Conservation (phyloP, 805 yeast species). For the Pichia phayaonensis region DNA sequence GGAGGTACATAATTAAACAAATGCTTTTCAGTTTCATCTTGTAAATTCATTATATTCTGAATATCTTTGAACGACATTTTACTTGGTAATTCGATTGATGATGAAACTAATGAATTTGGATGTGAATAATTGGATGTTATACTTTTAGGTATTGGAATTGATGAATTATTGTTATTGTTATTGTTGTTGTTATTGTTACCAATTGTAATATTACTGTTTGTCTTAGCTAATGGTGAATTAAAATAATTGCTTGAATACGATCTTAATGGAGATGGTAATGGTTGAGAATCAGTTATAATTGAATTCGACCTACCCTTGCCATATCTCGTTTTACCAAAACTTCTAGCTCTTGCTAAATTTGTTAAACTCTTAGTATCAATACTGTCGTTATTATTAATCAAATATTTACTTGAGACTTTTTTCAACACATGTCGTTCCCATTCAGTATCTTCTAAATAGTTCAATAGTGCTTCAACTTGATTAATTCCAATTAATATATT, state of each 20-base stretch:
- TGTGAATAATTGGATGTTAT: not conserved
- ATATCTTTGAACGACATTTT: conserved; percentile 23
- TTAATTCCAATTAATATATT: conserved; percentile 50
- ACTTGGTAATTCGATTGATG: conserved; percentile 9
- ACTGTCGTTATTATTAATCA: conserved; percentile 13
- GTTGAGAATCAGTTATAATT: conserved; percentile 84
- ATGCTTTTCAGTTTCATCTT: conserved; percentile 27
- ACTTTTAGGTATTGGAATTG: conserved; percentile 7
- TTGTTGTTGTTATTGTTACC: not conserved
- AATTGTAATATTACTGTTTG: conserved; percentile 1
- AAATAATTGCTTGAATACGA: conserved; percentile 33
- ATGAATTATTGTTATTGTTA: conserved; percentile 10
- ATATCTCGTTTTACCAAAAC: conserved; percentile 28
- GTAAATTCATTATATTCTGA: conserved; percentile 35
- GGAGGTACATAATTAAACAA: conserved; percentile 28
- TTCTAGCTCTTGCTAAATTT: conserved; percentile 9
- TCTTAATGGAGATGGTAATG: conserved; percentile 80
- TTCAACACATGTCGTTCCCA: conserved; percentile 28
- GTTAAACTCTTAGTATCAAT: conserved; percentile 10
- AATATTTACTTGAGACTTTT: conserved; percentile 20
- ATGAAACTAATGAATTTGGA: conserved; percentile 4
- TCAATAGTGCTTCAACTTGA: conserved; percentile 45
- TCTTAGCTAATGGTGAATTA: conserved; percentile 17
- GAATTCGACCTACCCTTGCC: conserved; percentile 55
- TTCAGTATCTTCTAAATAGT: conserved; percentile 34